phyloP scores from a whole-genome alignment of 1,139 yeast genomes.

The Lodderomyces beijingensis region DNA sequence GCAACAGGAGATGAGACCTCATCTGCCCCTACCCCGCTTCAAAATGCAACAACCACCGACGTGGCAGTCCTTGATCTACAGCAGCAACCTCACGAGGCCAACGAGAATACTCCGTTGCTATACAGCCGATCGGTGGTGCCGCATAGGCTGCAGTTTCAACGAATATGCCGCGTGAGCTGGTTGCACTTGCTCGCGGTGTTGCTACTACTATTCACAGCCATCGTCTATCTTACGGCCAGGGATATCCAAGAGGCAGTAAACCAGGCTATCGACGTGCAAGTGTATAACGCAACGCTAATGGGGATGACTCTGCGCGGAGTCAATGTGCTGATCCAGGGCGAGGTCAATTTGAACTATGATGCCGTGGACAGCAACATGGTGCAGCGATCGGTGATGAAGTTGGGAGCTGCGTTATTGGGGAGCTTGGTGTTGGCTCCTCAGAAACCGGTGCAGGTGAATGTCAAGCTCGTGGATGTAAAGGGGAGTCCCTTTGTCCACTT shows the following conservation, averaged over 20 bases:
- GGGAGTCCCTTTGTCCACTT: constrained; percentile 19
- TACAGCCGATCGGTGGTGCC: constrained; percentile 1
- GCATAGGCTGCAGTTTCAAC: constrained; percentile 5
- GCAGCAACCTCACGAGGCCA: too few relatives aligned
- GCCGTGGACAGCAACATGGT: constrained; percentile 16
- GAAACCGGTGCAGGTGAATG: constrained; percentile 20
- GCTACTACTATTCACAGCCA: constrained; percentile 8
- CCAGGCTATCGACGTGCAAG: constrained; percentile 18
- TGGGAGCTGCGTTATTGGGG: constrained; percentile 21
- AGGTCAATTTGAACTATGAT: constrained; percentile 23
- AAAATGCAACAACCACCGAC: too few relatives aligned
- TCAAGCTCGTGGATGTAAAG: constrained; percentile 16
- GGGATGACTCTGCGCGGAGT: constrained; percentile 22
- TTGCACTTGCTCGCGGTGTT: constrained; percentile 5
- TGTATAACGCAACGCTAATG: constrained; percentile 17
- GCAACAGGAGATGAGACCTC: constrained; percentile 1
- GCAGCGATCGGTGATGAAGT: constrained; percentile 18
- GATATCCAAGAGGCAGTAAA: constrained; percentile 14
- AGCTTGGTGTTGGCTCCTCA: constrained; percentile 20
- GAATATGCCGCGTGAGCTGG: constrained; percentile 3
- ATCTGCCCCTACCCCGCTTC: neutral
- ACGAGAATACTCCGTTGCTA: constrained; percentile 2
- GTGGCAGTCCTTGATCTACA: too few relatives aligned
- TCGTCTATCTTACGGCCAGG: constrained; percentile 12
- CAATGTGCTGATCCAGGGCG: constrained; percentile 22